phyloP scores from a whole-genome alignment of 345 rosid genomes.

The Populus deltoides region DNA sequence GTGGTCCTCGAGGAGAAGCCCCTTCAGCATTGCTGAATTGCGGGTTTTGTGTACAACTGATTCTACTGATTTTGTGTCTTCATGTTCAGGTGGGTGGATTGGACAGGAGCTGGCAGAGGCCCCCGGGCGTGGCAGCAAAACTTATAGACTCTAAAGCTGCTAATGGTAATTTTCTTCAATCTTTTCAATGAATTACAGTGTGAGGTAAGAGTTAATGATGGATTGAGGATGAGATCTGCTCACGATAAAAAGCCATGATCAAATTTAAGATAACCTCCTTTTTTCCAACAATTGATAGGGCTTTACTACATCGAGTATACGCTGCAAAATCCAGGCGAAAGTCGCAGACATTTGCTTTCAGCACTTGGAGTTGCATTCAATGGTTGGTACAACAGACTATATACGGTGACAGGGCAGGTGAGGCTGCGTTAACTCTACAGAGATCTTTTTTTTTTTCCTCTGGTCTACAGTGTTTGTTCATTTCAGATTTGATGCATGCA shows the following conservation, averaged over 20 bases:
- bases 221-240: neutral
- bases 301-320: slow-evolving; percentile 87
- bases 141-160: slow-evolving; percentile 61
- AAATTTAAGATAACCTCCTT: neutral
- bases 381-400: slow-evolving; percentile 90
- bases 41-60: neutral
- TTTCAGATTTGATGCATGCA: neutral
- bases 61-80: neutral
- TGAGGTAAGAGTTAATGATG: neutral
- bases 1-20: neutral
- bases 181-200: neutral
- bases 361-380: slow-evolving; percentile 85
- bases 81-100: slow-evolving; percentile 66
- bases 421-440: neutral
- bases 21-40: neutral
- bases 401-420: slow-evolving; percentile 90
- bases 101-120: slow-evolving; percentile 93
- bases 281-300: slow-evolving; percentile 37
- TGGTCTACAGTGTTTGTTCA: neutral
- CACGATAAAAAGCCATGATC: neutral
- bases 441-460: neutral
- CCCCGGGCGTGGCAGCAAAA: slow-evolving; percentile 80
- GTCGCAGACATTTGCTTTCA: slow-evolving; percentile 60
- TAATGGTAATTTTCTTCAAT: slow-evolving; percentile 45
- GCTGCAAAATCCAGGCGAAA: slow-evolving; percentile 82